Conservation (phyloP, 768 basidiomycete species). For the Suillus lakei region DNA sequence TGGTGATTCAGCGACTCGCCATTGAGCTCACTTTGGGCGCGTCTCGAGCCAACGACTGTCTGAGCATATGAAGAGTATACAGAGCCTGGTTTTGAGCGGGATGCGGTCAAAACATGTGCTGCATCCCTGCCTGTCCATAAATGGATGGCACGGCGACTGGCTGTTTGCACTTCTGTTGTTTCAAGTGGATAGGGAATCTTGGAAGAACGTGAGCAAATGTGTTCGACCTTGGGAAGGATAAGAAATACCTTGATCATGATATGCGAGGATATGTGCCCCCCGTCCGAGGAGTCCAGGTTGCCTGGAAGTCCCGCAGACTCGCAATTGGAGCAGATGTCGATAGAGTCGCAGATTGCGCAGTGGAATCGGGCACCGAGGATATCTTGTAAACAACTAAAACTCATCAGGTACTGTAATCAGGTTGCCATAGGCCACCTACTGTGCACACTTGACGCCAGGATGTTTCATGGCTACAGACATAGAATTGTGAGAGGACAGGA, state of each 20-base stretch:
- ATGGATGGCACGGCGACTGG: conserved; percentile 72
- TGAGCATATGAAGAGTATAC: conserved; percentile 67
- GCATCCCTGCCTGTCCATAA: conserved; percentile 82
- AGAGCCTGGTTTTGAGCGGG: conserved; percentile 58
- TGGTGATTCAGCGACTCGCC: conserved; percentile 55
- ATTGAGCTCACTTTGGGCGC: conserved; percentile 35
- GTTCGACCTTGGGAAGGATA: not conserved
- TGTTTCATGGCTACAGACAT: conserved; percentile 66
- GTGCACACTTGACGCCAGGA: conserved; percentile 82
- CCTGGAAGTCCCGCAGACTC: conserved; percentile 87
- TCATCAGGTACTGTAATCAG: not conserved
- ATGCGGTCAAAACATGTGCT: conserved; percentile 55
- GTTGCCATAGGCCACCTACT: conserved; percentile 55
- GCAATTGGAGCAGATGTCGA: conserved; percentile 88
- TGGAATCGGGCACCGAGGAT: conserved; percentile 94
- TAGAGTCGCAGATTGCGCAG: conserved; percentile 84
- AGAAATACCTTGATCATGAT: conserved; percentile 89
- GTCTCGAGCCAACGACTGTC: conserved; percentile 64
- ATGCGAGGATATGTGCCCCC: conserved; percentile 83
- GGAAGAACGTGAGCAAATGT: conserved; percentile 12
- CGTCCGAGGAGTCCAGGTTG: conserved; percentile 76
- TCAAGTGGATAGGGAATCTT: conserved; percentile 89
- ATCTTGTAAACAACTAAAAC: conserved; percentile 79
- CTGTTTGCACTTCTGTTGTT: conserved; percentile 72
- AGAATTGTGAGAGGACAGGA: conserved; percentile 9